phyloP scores from a whole-genome alignment of 2,329 filamentous ascomycete genomes.

The Helotiales sp. region DNA sequence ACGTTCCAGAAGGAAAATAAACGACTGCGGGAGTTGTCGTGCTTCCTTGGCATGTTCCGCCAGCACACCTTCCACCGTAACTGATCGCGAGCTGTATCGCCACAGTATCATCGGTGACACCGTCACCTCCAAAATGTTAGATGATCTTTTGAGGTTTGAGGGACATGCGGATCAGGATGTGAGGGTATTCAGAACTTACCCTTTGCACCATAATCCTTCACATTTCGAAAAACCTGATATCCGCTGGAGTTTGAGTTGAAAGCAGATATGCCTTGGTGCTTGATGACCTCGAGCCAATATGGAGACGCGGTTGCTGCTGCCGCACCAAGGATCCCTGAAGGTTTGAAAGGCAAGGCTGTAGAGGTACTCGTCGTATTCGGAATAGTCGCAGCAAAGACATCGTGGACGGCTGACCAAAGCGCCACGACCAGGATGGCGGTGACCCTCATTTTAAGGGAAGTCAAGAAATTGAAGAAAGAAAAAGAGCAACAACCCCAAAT shows the following conservation, averaged over 20 bases:
- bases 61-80: conserved; percentile 39
- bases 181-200: conserved; percentile 7
- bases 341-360: neutral
- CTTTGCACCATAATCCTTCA: conserved; percentile 25
- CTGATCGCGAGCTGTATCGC: conserved; percentile 68
- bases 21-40: conserved; percentile 46
- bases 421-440: neutral
- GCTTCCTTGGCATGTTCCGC: conserved; percentile 35
- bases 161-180: neutral
- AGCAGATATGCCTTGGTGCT: conserved; percentile 23
- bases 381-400: neutral
- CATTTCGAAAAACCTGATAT: conserved; percentile 26
- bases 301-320: neutral
- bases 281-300: conserved; percentile 25
- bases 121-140: conserved; percentile 42
- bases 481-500: no score
- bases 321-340: neutral
- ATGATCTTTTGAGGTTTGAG: neutral
- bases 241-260: conserved; percentile 12
- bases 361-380: neutral
- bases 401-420: neutral
- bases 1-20: conserved; percentile 26
- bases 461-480: neutral
- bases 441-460: neutral
- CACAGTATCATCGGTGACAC: conserved; percentile 74